phyloP scores from a whole-genome alignment of 495 filamentous ascomycete genomes.

The Penicillium macrosclerotiorum region DNA sequence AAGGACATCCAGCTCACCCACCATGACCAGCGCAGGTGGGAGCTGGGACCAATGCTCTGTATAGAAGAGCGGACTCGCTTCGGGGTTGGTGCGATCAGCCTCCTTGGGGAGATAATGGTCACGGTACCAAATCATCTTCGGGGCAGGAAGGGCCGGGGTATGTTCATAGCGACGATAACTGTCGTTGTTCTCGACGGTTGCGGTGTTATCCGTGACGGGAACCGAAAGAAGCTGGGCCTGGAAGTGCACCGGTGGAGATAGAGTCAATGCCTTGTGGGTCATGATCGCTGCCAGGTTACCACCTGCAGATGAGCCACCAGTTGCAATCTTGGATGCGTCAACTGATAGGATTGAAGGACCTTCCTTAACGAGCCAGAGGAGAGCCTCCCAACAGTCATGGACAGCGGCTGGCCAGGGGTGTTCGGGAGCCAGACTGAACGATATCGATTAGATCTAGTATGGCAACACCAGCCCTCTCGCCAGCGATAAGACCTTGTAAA shows the following conservation, averaged over 20 bases:
- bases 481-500: background rate
- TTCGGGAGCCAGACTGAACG: conserved; percentile 48
- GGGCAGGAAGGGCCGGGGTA: conserved; percentile 48
- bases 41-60: conserved; percentile 45
- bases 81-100: conserved; percentile 44
- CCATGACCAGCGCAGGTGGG: conserved; percentile 51
- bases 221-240: conserved; percentile 53
- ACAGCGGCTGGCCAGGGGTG: conserved; percentile 55
- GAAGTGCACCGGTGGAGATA: conserved; percentile 45
- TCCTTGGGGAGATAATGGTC: conserved; percentile 53
- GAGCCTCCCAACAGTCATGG: conserved; percentile 56
- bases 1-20: conserved; percentile 57
- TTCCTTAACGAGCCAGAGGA: conserved; percentile 51
- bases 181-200: conserved; percentile 38
- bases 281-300: conserved; percentile 56
- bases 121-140: conserved; percentile 60
- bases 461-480: background rate
- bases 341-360: conserved; percentile 39
- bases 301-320: conserved; percentile 55
- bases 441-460: background rate
- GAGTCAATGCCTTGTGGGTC: conserved; percentile 50
- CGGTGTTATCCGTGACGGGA: conserved; percentile 58
- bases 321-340: conserved; percentile 47
- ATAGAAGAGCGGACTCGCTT: conserved; percentile 55
- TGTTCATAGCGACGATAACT: conserved; percentile 51